Evolutionary conservation across 1,284 basidiomycete species (phyloP).

Genomic region (Apiotrichum akiyoshidainum): DNA sequence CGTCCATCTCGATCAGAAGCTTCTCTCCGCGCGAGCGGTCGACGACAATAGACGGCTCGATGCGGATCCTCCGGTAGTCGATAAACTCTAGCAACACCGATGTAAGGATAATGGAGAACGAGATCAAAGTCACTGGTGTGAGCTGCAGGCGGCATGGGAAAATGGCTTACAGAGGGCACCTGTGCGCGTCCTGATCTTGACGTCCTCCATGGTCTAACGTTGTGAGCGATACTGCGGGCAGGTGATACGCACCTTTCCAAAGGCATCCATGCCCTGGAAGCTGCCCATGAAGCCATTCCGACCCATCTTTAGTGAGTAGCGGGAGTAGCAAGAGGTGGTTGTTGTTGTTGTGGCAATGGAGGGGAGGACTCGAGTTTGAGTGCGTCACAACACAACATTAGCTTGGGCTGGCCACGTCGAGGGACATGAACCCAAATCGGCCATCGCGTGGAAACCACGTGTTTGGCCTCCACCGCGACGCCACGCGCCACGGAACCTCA

Average conservation of each 20-base stretch:
- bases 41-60: slow-evolving; percentile 86
- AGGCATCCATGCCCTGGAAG: slow-evolving; percentile 73
- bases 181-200: slow-evolving; percentile 92
- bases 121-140: slow-evolving; percentile 78
- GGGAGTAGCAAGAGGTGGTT: neutral
- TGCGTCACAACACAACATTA: neutral
- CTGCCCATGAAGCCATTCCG: slow-evolving; percentile 49
- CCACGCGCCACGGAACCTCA: too few relatives aligned
- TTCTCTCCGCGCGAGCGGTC: slow-evolving; percentile 94
- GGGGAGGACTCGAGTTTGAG: too few relatives aligned
- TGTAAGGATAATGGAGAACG: slow-evolving; percentile 83
- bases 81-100: slow-evolving; percentile 91
- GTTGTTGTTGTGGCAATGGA: too few relatives aligned
- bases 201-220: slow-evolving; percentile 87
- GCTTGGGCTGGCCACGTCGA: neutral
- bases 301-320: slow-evolving; percentile 35
- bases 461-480: neutral
- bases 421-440: neutral
- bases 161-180: slow-evolving; percentile 69
- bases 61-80: slow-evolving; percentile 82
- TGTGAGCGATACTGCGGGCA: slow-evolving; percentile 1
- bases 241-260: slow-evolving; percentile 75
- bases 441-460: neutral
- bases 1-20: slow-evolving; percentile 83
- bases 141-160: neutral